Evolutionary conservation across 805 yeast species (phyloP), one percentile per base, ranked within the genome.

Genomic region (Clavispora fructus): DNA sequence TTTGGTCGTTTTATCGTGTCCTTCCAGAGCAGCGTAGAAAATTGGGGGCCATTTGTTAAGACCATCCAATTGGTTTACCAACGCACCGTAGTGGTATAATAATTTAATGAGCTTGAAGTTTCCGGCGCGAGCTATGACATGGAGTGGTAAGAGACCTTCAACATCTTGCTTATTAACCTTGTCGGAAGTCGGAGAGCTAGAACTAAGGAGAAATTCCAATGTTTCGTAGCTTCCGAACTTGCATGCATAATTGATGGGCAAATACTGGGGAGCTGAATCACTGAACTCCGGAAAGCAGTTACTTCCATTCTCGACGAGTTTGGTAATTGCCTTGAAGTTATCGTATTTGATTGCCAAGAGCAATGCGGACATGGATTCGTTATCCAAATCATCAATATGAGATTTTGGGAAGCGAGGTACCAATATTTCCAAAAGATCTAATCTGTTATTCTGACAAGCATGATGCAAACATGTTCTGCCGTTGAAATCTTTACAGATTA

Each of bases 41-140:
- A 94, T 75, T 0, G 98, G 96, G 0, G 97, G 83, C 97, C 98
- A 94, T 56, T 85, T 85, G 60, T 91, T 90, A 46, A 89, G 81
- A 44, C 87, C 85, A 65, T 94, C 98, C 8, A 83, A 57, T 48
- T 79, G 82, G 64, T 94, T 87, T 6, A 92, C 80, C 56, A 85
- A 80, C 4, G 72, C 85, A 5, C 91, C 92, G 52, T 84, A 75
- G n/a, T 77, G 67, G 1, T 87, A 74, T 30, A 94, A 68, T 40
- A 90, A 64, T 28, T 83, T 78, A 11, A 94, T 81, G 29, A 92
- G 71, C 47, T 80, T 69, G 51, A 74, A 71, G 60, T 84, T 89
- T 1, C 97, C 97, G 7, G 85, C 81, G 42, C 94, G 78, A 0
- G 97, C 91, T 26, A 84, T 89, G 31, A 92, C 85, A 63, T 94